Percentiles rank a stretch among this genome's conserved stretches.
phyloP scores from a whole-genome alignment of 2,329 filamentous ascomycete species.

The Phaeosphaeriaceae sp. region DNA sequence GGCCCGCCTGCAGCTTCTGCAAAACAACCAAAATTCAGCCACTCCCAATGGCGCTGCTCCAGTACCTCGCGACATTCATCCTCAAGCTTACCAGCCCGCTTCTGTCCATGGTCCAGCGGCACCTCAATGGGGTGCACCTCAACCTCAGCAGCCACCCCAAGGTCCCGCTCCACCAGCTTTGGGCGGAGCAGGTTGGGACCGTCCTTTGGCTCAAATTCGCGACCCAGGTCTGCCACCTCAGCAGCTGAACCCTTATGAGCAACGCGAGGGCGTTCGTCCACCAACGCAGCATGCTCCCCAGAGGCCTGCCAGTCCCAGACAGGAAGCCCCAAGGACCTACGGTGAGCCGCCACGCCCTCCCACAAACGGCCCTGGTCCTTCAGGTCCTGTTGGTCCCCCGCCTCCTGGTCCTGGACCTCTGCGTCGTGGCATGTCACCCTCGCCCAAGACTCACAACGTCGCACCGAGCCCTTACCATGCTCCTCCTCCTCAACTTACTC shows the following conservation, averaged over 20 bases:
- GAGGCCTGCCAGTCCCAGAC: constrained; percentile 77
- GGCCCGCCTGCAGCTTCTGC: constrained; percentile 85
- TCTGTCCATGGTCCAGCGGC: constrained; percentile 83
- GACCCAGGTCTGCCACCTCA: constrained; percentile 69
- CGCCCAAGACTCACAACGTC: constrained; percentile 64
- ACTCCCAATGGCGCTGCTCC: constrained; percentile 75
- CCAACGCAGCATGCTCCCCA: constrained; percentile 69
- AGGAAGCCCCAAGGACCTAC: constrained; percentile 74
- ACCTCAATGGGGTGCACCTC: constrained; percentile 87
- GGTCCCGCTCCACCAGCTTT: constrained; percentile 68
- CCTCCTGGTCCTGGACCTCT: constrained; percentile 50
- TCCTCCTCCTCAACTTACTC: constrained; percentile 54
- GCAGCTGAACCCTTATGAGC: constrained; percentile 82
- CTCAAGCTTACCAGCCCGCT: constrained; percentile 86
- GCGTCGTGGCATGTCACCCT: constrained; percentile 63
- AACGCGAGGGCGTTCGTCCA: constrained; percentile 74
- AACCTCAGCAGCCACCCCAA: constrained; percentile 67
- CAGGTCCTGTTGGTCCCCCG: constrained; percentile 43
- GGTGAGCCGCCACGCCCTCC: constrained; percentile 68
- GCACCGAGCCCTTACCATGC: constrained; percentile 60
- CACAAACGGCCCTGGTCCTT: constrained; percentile 52
- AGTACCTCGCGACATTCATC: constrained; percentile 95
- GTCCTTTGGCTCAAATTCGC: constrained; percentile 76
- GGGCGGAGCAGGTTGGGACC: constrained; percentile 64
- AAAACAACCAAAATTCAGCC: constrained; percentile 76